Conservation (phyloP, 768 basidiomycete genomes). For the Botryobasidium botryosum region DNA sequence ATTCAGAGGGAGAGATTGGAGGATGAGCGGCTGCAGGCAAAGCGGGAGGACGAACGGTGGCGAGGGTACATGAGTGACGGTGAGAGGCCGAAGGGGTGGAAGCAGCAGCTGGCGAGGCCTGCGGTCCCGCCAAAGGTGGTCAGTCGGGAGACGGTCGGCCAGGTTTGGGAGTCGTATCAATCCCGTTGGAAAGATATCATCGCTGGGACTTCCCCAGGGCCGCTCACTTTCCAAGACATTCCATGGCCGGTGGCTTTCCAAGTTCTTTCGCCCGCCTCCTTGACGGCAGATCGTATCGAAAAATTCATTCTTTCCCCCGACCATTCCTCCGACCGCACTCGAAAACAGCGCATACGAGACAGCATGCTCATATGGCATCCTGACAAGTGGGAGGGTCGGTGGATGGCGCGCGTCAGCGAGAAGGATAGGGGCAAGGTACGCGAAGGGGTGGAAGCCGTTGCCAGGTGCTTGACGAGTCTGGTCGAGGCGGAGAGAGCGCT, state of each 20-base stretch:
- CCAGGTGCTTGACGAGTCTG: slow-evolving; percentile 19
- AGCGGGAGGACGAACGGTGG: no score
- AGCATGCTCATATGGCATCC: slow-evolving; percentile 33
- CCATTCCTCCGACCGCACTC: slow-evolving; percentile 27
- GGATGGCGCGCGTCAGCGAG: slow-evolving; percentile 16
- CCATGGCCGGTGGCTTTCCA: slow-evolving; percentile 41
- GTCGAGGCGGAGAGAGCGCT: no score
- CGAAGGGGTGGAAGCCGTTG: slow-evolving; percentile 18
- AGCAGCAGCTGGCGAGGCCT: no score
- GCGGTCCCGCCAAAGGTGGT: no score
- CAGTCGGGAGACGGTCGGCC: no score
- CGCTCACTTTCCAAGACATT: slow-evolving; percentile 18
- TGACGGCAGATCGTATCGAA: slow-evolving; percentile 25
- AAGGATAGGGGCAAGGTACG: slow-evolving; percentile 17
- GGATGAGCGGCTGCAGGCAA: no score
- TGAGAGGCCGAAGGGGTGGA: no score
- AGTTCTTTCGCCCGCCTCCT: slow-evolving; percentile 14
- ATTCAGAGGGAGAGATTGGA: no score
- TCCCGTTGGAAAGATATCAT: no score
- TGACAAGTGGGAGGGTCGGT: slow-evolving; percentile 19
- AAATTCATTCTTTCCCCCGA: slow-evolving; percentile 36
- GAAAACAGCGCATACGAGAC: slow-evolving; percentile 37
- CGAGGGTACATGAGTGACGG: no score
- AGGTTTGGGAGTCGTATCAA: no score
- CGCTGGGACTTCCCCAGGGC: no score